phyloP scores from a whole-genome alignment of 176 grass and related monocot species.

The Rhynchospora pubera region DNA sequence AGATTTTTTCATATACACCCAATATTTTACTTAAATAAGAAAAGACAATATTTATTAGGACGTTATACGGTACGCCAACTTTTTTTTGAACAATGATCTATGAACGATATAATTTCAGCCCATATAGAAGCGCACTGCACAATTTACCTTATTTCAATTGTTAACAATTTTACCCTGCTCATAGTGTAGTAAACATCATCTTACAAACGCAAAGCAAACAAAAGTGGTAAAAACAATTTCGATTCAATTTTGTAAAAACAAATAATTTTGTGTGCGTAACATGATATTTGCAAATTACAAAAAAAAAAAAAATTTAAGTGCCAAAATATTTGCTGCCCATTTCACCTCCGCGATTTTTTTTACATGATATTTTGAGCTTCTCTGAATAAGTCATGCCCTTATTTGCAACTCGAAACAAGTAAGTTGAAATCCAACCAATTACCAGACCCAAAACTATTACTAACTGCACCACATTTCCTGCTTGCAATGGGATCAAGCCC shows the following conservation, averaged over 20 bases:
- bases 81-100: no score
- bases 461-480: slow-evolving; percentile 91
- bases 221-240: no score
- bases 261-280: neutral
- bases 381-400: slow-evolving; percentile 94
- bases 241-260: neutral
- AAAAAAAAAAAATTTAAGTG: neutral
- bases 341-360: slow-evolving; percentile 88
- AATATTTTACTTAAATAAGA: no score
- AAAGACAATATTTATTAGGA: no score
- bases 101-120: no score
- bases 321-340: neutral
- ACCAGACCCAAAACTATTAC: slow-evolving; percentile 82
- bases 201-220: neutral
- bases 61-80: no score
- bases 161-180: neutral
- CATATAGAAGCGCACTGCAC: no score
- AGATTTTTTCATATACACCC: neutral
- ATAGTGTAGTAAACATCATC: neutral
- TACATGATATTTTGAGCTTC: slow-evolving; percentile 81
- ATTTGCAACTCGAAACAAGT: slow-evolving; percentile 94
- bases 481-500: slow-evolving; percentile 78
- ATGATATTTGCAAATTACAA: neutral
- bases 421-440: slow-evolving; percentile 87
- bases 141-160: neutral